Percentiles rank a stretch among this genome's conserved stretches.
phyloP scores from a whole-genome alignment of 2,329 filamentous ascomycete species.

The Penicillium griseofulvum region DNA sequence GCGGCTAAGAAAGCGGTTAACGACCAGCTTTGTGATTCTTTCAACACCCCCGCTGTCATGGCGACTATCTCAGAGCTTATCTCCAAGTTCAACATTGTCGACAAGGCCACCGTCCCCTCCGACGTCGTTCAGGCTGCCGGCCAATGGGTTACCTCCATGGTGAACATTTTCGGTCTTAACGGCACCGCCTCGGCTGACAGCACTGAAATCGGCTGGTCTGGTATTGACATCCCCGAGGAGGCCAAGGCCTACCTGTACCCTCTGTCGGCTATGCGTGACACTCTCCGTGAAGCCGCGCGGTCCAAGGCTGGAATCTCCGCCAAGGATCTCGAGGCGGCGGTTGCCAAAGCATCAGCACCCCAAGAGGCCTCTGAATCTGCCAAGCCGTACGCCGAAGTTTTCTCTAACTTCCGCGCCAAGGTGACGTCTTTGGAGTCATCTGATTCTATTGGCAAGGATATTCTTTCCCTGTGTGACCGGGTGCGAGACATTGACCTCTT shows the following conservation, averaged over 20 bases:
- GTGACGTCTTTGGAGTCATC: constrained; percentile 38
- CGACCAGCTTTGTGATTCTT: constrained; percentile 73
- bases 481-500: constrained; percentile 80
- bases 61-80: constrained; percentile 73
- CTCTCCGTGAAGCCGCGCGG: constrained; percentile 56
- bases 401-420: constrained; percentile 44
- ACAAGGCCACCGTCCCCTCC: constrained; percentile 47
- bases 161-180: constrained; percentile 77
- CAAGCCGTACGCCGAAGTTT: constrained; percentile 49
- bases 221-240: constrained; percentile 59
- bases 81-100: constrained; percentile 66
- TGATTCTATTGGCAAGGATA: constrained; percentile 64
- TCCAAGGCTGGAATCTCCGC: constrained; percentile 45
- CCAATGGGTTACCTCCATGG: constrained; percentile 77
- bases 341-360: constrained; percentile 29
- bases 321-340: constrained; percentile 40
- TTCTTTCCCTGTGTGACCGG: constrained; percentile 73
- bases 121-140: constrained; percentile 57
- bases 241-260: constrained; percentile 63
- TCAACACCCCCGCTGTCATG: constrained; percentile 82
- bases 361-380: constrained; percentile 28
- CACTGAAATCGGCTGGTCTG: constrained; percentile 60
- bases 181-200: constrained; percentile 37
- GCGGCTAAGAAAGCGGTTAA: constrained; percentile 58
- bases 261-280: constrained; percentile 56